A percentile compares a stretch with the other conserved stretches of the same genome.
phyloP scores from a whole-genome alignment of 2,329 filamentous ascomycete species.

The Botrytis aclada region DNA sequence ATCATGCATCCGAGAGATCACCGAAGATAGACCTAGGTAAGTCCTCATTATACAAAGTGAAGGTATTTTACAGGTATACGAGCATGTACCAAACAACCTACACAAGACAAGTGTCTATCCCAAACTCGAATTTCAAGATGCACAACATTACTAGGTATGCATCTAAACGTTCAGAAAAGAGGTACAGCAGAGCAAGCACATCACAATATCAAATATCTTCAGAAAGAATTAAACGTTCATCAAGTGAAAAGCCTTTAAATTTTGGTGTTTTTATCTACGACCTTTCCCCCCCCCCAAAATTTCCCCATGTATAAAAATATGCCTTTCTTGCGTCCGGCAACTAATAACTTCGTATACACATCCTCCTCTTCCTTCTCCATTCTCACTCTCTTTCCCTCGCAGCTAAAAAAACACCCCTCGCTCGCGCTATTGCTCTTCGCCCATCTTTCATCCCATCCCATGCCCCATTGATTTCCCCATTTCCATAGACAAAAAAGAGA shows the following conservation, averaged over 20 bases:
- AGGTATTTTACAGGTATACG: background rate
- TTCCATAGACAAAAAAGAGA: background rate
- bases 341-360: slow-evolving; percentile 21
- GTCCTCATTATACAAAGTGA: background rate
- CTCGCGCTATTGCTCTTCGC: background rate
- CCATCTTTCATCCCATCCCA: background rate
- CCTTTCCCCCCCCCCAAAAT: background rate
- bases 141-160: background rate
- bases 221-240: background rate
- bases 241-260: background rate
- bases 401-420: background rate
- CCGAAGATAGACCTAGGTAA: background rate
- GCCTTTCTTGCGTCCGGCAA: background rate
- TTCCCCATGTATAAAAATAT: slow-evolving; percentile 21
- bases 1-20: background rate
- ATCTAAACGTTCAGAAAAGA: background rate
- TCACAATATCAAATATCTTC: background rate
- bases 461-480: background rate
- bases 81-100: background rate
- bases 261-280: slow-evolving; percentile 23
- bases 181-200: background rate
- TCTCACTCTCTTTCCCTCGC: background rate
- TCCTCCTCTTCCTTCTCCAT: slow-evolving; percentile 14
- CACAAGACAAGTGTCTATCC: background rate
- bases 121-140: background rate